Evolutionary conservation across 1,284 basidiomycete species (phyloP).

Genomic region (Puccinia coronata): DNA sequence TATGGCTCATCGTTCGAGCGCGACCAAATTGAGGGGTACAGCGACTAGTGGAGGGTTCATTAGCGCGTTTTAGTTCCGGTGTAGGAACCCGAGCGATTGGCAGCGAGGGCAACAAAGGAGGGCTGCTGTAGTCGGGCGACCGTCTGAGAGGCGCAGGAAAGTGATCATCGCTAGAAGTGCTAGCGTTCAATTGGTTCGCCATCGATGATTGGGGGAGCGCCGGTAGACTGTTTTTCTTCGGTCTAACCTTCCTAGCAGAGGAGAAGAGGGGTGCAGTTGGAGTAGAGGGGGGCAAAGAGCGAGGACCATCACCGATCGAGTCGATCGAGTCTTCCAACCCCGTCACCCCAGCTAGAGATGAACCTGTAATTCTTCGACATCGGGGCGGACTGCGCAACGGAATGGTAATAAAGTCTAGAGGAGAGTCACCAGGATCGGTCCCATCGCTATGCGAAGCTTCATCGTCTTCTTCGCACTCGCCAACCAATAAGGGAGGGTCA

Average conservation of each 20-base stretch:
- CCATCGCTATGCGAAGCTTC: slow-evolving; percentile 8
- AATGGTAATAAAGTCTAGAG: slow-evolving; percentile 20
- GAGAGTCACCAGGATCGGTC: slow-evolving; percentile 20
- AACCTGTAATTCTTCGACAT: slow-evolving; percentile 1
- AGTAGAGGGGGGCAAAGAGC: not conserved
- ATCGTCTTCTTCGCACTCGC: not conserved
- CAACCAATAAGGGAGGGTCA: slow-evolving; percentile 17
- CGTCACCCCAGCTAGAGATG: not conserved
- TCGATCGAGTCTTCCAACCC: slow-evolving; percentile 4
- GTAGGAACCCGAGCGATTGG: not conserved
- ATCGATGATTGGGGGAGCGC: not conserved
- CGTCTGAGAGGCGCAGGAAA: not conserved
- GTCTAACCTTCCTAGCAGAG: slow-evolving; percentile 6
- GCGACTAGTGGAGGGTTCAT: not conserved
- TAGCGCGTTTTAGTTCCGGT: not conserved
- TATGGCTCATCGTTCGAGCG: not conserved
- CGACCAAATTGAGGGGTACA: not conserved
- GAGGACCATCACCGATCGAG: not conserved
- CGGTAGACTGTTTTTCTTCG: slow-evolving; percentile 22
- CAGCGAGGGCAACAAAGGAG: not conserved
- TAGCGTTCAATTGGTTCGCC: not conserved
- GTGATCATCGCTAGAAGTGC: not conserved
- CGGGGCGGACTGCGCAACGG: slow-evolving; percentile 20
- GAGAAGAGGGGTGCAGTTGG: not conserved
- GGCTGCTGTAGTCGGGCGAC: not conserved